These are phyloP conservation scores for Mycena haematopus DNA, from an alignment of 768 basidiomycete species.

Conservation along the genomic window DNA sequence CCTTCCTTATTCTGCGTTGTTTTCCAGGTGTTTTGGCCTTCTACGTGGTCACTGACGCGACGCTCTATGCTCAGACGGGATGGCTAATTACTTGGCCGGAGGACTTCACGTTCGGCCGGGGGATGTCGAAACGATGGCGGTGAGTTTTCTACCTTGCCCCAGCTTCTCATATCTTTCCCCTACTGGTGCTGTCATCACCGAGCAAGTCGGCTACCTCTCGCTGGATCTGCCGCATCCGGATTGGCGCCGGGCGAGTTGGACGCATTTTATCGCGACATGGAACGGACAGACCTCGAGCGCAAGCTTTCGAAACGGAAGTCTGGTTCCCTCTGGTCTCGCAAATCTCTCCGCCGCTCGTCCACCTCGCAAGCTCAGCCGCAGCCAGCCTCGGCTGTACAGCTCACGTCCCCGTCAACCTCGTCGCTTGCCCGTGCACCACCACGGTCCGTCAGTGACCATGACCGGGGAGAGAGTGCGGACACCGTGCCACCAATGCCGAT, in stretches of 20 bases:
- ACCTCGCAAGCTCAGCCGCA: conserved; percentile 37
- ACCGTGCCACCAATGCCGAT: conserved; percentile 38
- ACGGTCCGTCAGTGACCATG: conserved; percentile 18
- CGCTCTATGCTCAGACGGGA: too few species aligned
- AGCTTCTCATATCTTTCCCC: too few species aligned
- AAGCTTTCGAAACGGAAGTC: conserved; percentile 60
- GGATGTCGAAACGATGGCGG: too few species aligned
- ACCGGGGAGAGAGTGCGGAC: conserved; percentile 30
- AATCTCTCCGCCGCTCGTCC: conserved; percentile 53
- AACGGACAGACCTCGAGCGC: conserved; percentile 50
- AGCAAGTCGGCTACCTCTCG: too few species aligned
- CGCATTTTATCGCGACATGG: conserved; percentile 57
- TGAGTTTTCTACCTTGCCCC: too few species aligned
- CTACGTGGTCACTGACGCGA: too few species aligned
- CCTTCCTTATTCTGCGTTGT: too few species aligned
- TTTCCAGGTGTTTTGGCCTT: too few species aligned
- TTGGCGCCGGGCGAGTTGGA: conserved; percentile 54
- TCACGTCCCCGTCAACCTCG: conserved; percentile 31
- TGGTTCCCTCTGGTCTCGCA: conserved; percentile 63
- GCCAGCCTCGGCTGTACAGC: conserved; percentile 7
- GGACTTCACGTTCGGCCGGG: too few species aligned
- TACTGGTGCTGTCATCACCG: too few species aligned
- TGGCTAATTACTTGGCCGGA: too few species aligned
- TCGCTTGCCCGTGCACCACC: conserved; percentile 27
- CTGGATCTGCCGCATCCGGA: too few species aligned